Percentiles rank a stretch among this genome's conserved stretches.
These are phyloP conservation scores for Eucalyptus guilfoylei DNA, from an alignment of 345 rosid species.

Conservation along the genomic window DNA sequence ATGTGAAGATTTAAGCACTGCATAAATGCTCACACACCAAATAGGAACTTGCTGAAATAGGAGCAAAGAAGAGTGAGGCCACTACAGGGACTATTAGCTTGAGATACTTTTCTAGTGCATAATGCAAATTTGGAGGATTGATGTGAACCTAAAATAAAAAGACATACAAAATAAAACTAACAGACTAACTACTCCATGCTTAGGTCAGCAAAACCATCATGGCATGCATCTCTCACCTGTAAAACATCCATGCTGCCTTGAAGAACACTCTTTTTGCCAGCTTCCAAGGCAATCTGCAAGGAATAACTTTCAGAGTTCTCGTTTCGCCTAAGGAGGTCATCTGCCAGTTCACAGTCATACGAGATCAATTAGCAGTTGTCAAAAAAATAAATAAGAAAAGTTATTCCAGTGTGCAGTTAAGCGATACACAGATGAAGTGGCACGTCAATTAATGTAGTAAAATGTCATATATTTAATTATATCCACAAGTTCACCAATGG, in stretches of 20 bases:
- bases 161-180: not conserved
- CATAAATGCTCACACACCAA: not conserved
- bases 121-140: not conserved
- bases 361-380: not conserved
- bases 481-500: not conserved
- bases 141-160: not conserved
- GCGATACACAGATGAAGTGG: not conserved
- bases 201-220: not conserved
- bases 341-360: constrained; percentile 24
- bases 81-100: not conserved
- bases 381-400: not conserved
- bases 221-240: constrained; percentile 31
- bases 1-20: not conserved
- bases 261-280: constrained; percentile 64
- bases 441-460: not conserved
- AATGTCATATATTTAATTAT: not conserved
- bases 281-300: constrained; percentile 58
- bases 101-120: not conserved
- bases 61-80: not conserved
- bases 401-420: not conserved
- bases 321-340: constrained; percentile 45
- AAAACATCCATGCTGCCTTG: constrained; percentile 82
- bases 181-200: not conserved
- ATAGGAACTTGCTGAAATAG: not conserved
- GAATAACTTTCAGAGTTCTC: constrained; percentile 46